Base-by-base conservation (phyloP, 2,329 filamentous ascomycete genomes). In the Paecilomyces variotii region DNA sequence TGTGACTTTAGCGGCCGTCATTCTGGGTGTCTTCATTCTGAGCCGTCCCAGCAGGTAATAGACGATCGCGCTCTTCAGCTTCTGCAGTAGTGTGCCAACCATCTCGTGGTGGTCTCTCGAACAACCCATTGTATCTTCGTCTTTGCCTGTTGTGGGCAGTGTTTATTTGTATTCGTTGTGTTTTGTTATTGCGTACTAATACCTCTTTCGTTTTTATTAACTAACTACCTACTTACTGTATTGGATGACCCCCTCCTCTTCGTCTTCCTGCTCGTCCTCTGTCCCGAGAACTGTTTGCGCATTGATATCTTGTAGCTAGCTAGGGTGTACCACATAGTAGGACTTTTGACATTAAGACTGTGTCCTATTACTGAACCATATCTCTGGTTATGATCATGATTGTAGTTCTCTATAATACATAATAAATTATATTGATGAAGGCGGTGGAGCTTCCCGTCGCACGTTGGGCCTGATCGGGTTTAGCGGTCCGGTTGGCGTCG, bases 1-100 rank as follows among this genome's bases (percentile, higher is more conserved):
- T 71, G 91, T 94, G 59, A 92, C 92, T n/a, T 78, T 99, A 69
- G 94, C 93, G 9, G 90, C 95, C 51, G 92, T 96, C 39, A 96
- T 99, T 74, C 82, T 95, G 49, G 90, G 90, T 64, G 93, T 97
- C 10, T 99, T 99, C 77, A 87, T 91, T 50, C 85, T 99, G 68
- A 87, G 90, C 61, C 86, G 91, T 63, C 78, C 87, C 14, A 80
- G 75, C 61, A 77, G 80, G 67, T 76, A 63, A 70, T 62, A 50
- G 51, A 34, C 28, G 27, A 39, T 39, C 25, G 34, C 34, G 34
- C 5, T 24, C 39, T 45, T 45, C n/a, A 45, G n/a, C 30, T 19
- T 45, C 4, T 45, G 14, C 35, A 45, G 35, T 45, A 2, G 14
- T 19, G n/a, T 19, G 35, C 35, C 6, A 45, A 19, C 19, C n/a